Evolutionary conservation across 2,329 filamentous ascomycete genomes (phyloP).

Genomic region (Ceratocystiopsis sp.): DNA sequence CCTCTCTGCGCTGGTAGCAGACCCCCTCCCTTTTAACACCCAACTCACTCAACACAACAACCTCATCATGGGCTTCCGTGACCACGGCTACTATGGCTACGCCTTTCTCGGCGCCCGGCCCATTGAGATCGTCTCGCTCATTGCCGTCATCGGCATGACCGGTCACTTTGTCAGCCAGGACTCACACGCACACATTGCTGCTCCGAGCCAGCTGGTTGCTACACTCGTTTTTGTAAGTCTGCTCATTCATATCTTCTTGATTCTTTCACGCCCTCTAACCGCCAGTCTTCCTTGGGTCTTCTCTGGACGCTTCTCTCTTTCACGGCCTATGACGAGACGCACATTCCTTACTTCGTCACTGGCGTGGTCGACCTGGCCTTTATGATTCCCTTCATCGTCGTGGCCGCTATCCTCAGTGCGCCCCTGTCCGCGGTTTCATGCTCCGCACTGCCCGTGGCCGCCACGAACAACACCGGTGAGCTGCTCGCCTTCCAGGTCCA

Average conservation of each 20-base stretch:
- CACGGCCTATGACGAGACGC: slow-evolving; percentile 28
- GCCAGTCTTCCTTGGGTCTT: slow-evolving; percentile 58
- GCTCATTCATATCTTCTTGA: not conserved
- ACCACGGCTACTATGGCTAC: slow-evolving; percentile 33
- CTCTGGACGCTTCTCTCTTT: slow-evolving; percentile 56
- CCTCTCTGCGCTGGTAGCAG: slow-evolving; percentile 1
- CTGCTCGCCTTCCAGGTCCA: slow-evolving; percentile 25
- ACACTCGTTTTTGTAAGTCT: slow-evolving; percentile 57
- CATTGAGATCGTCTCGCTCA: slow-evolving; percentile 53
- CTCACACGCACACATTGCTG: slow-evolving; percentile 43
- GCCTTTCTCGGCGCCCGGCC: slow-evolving; percentile 60
- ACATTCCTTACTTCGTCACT: slow-evolving; percentile 63
- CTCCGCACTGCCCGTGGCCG: slow-evolving; percentile 25
- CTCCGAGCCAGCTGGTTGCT: slow-evolving; percentile 58
- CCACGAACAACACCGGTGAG: slow-evolving; percentile 25
- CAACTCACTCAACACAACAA: no score
- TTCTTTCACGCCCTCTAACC: slow-evolving; percentile 8
- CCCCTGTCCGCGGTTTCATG: slow-evolving; percentile 69
- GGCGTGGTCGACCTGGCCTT: slow-evolving; percentile 49
- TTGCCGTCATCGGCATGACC: slow-evolving; percentile 63
- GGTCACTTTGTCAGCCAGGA: slow-evolving; percentile 72
- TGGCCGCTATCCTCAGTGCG: slow-evolving; percentile 61
- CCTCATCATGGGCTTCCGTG: slow-evolving; percentile 12
- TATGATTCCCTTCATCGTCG: slow-evolving; percentile 60
- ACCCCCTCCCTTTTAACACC: not conserved